Evolutionary conservation across 352 stramenopile genomes (phyloP), one percentile per base, ranked within the genome.

Genomic region (Sclerospora graminicola): DNA sequence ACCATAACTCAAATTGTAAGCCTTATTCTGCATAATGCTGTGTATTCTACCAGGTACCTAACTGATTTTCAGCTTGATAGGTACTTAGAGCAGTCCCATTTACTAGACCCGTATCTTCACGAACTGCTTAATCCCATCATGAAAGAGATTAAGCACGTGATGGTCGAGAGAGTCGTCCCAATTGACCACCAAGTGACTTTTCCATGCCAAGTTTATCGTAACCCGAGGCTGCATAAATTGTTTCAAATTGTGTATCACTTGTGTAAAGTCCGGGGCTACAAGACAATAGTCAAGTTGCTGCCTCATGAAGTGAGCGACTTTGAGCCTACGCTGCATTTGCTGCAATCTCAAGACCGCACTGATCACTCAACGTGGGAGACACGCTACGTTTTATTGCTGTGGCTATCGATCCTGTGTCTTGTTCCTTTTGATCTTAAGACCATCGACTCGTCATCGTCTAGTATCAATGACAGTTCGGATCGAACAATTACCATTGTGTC

Each of bases 381-480:
- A 40, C 79, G 80, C 33, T 92, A 89, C 41, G 76, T 89, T 32
- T 58, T 99, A 34, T 73, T 99, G 58, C 77, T 98, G 18, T 99
- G 96, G 96, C 70, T 99, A 32, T 94, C 82, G 8, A 98, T 98
- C 63, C 75, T 99, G 29, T 96, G 89, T 50, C 76, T 99, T 19
- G 90, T 99, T 15, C 96, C 96, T 0, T 99, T 99, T 63, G 85
- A 98, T 63, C 84, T 98, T 38, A 63, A 80, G 37, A 95, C 87
- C 1, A 97, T 99, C 45, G 94, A 99, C 68, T 97, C 86, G 37
- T 93, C 87, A 0, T 54, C 54, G 5, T 15, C 44, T 11, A 49
- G 20, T 41, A 31, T 24, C n/a, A 32, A n/a, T 18, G 45, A 53
- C 10, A 49, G 3, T 20, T 6, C 6, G 24, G 67, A 32, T 33